Evolutionary conservation across 2,329 filamentous ascomycete genomes (phyloP).

Genomic region (Grosmannia huntii): DNA sequence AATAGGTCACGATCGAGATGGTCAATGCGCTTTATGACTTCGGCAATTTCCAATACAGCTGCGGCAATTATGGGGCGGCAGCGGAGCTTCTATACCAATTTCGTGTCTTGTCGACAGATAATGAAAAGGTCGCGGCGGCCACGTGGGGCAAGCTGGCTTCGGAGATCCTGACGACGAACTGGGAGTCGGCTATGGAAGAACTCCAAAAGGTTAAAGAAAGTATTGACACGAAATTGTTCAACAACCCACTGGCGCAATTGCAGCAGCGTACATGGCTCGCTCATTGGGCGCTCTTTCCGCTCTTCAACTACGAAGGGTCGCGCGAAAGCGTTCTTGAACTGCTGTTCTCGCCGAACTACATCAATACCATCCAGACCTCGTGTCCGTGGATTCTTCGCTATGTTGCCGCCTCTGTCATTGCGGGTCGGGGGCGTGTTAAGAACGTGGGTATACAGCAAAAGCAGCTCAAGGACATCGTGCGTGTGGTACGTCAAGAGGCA

Average conservation of each 20-base stretch:
- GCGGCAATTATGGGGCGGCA: slow-evolving; percentile 81
- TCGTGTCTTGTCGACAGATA: slow-evolving; percentile 94
- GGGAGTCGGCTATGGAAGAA: slow-evolving; percentile 88
- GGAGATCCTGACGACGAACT: slow-evolving; percentile 89
- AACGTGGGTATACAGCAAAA: slow-evolving; percentile 88
- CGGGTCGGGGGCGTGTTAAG: slow-evolving; percentile 68
- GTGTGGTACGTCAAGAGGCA: slow-evolving; percentile 89
- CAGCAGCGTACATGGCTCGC: slow-evolving; percentile 94
- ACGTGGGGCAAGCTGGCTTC: slow-evolving; percentile 97
- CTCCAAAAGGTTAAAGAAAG: slow-evolving; percentile 78
- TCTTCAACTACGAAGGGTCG: slow-evolving; percentile 92
- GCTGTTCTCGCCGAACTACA: slow-evolving; percentile 93
- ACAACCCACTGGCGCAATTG: slow-evolving; percentile 89
- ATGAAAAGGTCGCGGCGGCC: slow-evolving; percentile 89
- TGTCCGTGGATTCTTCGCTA: slow-evolving; percentile 97
- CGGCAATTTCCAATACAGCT: slow-evolving; percentile 95
- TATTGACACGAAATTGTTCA: slow-evolving; percentile 92
- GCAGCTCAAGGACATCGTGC: slow-evolving; percentile 93
- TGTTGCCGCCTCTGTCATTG: slow-evolving; percentile 87
- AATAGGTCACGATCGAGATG: slow-evolving; percentile 74
- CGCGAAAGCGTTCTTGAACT: slow-evolving; percentile 88
- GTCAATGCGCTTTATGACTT: slow-evolving; percentile 92
- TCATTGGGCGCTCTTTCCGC: slow-evolving; percentile 97
- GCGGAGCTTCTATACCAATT: slow-evolving; percentile 94
- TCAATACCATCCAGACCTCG: slow-evolving; percentile 98